Evolutionary conservation across 441 rosid genomes (phyloP).

Genomic region (Erodium moschatum): DNA sequence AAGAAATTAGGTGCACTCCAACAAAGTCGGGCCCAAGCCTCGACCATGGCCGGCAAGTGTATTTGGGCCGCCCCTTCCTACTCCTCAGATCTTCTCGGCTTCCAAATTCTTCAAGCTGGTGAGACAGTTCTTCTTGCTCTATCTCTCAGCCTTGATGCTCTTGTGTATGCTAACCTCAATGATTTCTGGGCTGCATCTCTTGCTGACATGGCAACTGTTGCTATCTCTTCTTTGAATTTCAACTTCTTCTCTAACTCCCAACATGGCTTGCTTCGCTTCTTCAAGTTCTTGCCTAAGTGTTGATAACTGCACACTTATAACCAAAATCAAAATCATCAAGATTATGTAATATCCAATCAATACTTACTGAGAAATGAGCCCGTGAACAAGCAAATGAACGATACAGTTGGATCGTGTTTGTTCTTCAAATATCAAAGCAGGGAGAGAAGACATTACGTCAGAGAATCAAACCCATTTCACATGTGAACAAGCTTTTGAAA

Average conservation of each 20-base stretch:
- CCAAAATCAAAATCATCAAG: slow-evolving; percentile 26
- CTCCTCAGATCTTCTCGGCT: slow-evolving; percentile 49
- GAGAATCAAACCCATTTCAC: too few species aligned
- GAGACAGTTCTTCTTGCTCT: slow-evolving; percentile 75
- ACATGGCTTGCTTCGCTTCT: slow-evolving; percentile 58
- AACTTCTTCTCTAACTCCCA: slow-evolving; percentile 77
- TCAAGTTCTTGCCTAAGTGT: slow-evolving; percentile 69
- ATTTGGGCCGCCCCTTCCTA: slow-evolving; percentile 40
- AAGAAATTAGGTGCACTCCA: slow-evolving; percentile 43
- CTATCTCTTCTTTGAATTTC: slow-evolving; percentile 86
- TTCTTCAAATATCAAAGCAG: too few species aligned
- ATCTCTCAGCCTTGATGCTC: slow-evolving; percentile 74
- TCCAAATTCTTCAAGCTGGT: slow-evolving; percentile 67
- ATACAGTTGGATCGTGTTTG: too few species aligned
- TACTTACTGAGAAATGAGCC: too few species aligned
- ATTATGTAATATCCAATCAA: too few species aligned
- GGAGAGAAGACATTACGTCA: too few species aligned
- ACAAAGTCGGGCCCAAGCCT: slow-evolving; percentile 84
- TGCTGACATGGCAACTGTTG: slow-evolving; percentile 66
- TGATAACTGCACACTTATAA: slow-evolving; percentile 39
- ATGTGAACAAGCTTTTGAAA: too few species aligned
- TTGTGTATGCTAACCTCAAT: slow-evolving; percentile 62
- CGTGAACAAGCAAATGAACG: background rate
- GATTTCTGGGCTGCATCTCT: slow-evolving; percentile 94
- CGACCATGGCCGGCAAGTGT: slow-evolving; percentile 96